Percentiles rank a stretch among this genome's conserved stretches.
Conservation (phyloP, 257 asterid genomes). For the Thymus mandschuricus region DNA sequence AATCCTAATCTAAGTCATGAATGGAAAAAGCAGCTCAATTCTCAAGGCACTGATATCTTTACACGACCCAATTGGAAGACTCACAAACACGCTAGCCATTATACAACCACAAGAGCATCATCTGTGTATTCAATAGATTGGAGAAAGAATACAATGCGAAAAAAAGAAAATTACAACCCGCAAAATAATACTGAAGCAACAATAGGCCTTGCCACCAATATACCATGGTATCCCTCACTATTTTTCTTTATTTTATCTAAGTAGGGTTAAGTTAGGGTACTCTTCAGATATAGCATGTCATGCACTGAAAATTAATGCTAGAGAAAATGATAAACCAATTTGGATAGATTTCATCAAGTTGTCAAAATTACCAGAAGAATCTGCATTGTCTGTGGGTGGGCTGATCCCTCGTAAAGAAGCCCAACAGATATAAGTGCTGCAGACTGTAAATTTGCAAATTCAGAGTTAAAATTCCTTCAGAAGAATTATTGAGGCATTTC, state of each 20-base stretch:
- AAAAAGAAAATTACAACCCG: slow-evolving; percentile 13
- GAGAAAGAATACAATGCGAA: not conserved
- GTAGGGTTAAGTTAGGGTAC: not conserved
- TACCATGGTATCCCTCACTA: not conserved
- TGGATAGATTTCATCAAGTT: slow-evolving; percentile 26
- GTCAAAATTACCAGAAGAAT: slow-evolving; percentile 77
- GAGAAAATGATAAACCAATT: not conserved
- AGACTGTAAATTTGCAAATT: slow-evolving; percentile 53
- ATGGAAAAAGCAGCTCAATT: not conserved
- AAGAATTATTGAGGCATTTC: slow-evolving; percentile 19
- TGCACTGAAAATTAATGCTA: not conserved
- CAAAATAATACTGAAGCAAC: slow-evolving; percentile 11
- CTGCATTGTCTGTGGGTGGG: slow-evolving; percentile 96
- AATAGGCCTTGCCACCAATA: slow-evolving; percentile 4
- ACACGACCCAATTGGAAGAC: not conserved
- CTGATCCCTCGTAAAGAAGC: slow-evolving; percentile 95
- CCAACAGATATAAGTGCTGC: slow-evolving; percentile 95
- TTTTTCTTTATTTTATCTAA: not conserved
- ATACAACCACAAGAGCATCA: not conserved
- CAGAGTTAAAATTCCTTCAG: slow-evolving; percentile 11
- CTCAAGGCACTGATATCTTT: not conserved
- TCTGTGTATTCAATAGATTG: not conserved
- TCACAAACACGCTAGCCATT: not conserved
- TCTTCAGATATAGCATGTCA: slow-evolving; percentile 18
- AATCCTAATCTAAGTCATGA: not conserved